Base-by-base conservation (phyloP, 139 green algal genomes). In the Tetradesmus obliquus region DNA sequence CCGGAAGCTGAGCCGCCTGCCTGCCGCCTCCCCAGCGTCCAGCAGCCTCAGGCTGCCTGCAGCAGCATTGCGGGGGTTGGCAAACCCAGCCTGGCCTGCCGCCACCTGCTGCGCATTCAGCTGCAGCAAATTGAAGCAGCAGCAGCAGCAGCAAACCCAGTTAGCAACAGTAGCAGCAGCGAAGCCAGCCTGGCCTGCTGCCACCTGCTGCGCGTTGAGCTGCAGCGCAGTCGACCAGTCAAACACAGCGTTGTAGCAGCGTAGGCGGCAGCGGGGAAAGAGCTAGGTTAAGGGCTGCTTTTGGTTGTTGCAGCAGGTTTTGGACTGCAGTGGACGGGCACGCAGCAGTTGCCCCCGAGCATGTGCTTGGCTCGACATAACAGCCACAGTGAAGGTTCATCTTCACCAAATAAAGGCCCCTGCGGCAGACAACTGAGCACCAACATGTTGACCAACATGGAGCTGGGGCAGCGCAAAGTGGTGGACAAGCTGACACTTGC, bases 51-150 rank as follows among this genome's bases (percentile, higher is more conserved):
- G 32, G 5, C 85, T 91, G 7, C 94, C 95, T 22, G 94, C 87
- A 4, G 94, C 94, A 0, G 93, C 92, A 89, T 96, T 97, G 88
- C 95, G 92, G 0, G 95, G 55, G 92, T 95, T 95, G 88, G 93
- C 92, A 24, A 96, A 94, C 5, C 87, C 72, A 69, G 57, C 1
- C 72, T 88, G 83, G 8, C 93, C 94, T 0, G 69, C 74, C 3
- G 84, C 55, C 5, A 2, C 69, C 66, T 87, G 86, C 20, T 76
- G 82, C n/a, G 22, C 19, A 79, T 95, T 95, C 20, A 96, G 57
- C 91, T 94, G 62, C 55, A 82, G 55, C 12, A 74, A 22, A 10
- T 13, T 22, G 24, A 9, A 24, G 53, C 9, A 82, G n/a, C 24
- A 86, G 55, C 2, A 69, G 19, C 5, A 17, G 7, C 0, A 12